Conservation (phyloP, 768 basidiomycete genomes). For the Neoboletus subvelutipes region DNA sequence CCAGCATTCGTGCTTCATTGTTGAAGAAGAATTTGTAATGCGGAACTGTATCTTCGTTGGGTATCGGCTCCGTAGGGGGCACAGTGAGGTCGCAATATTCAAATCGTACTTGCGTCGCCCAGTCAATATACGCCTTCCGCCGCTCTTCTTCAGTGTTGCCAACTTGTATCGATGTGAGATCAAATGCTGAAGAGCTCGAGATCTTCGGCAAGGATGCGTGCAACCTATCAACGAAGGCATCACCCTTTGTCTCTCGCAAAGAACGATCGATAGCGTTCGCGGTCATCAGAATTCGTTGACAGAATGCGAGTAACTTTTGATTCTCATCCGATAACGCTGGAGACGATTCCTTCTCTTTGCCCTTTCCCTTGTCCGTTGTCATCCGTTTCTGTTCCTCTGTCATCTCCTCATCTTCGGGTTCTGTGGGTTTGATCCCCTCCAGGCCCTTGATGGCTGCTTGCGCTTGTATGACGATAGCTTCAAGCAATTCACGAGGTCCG, state of each 20-base stretch:
- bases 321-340: slow-evolving; percentile 66
- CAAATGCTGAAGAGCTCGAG: slow-evolving; percentile 48
- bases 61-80: slow-evolving; percentile 29
- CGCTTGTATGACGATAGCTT: slow-evolving; percentile 90
- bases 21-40: slow-evolving; percentile 84
- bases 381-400: slow-evolving; percentile 90
- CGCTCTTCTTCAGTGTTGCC: slow-evolving; percentile 67
- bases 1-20: slow-evolving; percentile 80
- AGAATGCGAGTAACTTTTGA: slow-evolving; percentile 74
- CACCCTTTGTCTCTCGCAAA: slow-evolving; percentile 85
- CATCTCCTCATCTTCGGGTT: slow-evolving; percentile 58
- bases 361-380: slow-evolving; percentile 66
- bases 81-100: slow-evolving; percentile 88
- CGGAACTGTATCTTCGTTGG: slow-evolving; percentile 53
- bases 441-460: slow-evolving; percentile 88
- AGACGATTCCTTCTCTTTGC: slow-evolving; percentile 48
- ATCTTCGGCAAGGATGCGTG: slow-evolving; percentile 77
- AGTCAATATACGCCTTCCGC: slow-evolving; percentile 71
- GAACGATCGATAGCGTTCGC: slow-evolving; percentile 86
- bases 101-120: slow-evolving; percentile 81
- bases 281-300: slow-evolving; percentile 80
- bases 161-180: slow-evolving; percentile 34
- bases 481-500: slow-evolving; percentile 87
- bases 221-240: slow-evolving; percentile 78
- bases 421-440: slow-evolving; percentile 56